Conservation (phyloP, 2,329 filamentous ascomycete species). For the Trichoderma simmonsii region DNA sequence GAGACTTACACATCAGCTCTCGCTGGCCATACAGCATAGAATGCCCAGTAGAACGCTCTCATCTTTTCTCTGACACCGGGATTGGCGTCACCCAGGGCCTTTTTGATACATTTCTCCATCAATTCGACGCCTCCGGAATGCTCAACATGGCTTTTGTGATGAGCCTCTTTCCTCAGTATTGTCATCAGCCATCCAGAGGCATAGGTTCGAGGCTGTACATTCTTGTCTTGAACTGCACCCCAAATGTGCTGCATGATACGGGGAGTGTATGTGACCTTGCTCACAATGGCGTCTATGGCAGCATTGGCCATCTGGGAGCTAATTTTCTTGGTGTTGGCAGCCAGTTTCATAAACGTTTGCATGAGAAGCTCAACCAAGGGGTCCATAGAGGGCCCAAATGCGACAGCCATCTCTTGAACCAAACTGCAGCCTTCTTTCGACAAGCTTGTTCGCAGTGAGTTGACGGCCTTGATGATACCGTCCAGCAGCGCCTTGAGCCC, state of each 20-base stretch:
- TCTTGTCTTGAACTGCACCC: conserved; percentile 85
- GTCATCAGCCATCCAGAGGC: conserved; percentile 81
- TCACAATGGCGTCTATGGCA: conserved; percentile 77
- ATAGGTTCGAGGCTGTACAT: conserved; percentile 78
- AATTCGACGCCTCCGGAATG: conserved; percentile 78
- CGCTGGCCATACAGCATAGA: conserved; percentile 72
- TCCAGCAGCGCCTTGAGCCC: conserved; percentile 75
- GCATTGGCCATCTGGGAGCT: conserved; percentile 77
- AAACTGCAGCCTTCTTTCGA: conserved; percentile 82
- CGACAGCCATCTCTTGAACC: conserved; percentile 78
- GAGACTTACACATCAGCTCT: conserved; percentile 66
- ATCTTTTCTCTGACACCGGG: conserved; percentile 85
- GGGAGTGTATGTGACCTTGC: conserved; percentile 72
- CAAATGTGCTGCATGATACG: conserved; percentile 85
- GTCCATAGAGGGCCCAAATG: conserved; percentile 75
- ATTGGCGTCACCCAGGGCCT: conserved; percentile 84
- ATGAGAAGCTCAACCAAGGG: conserved; percentile 86
- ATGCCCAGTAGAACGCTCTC: conserved; percentile 83
- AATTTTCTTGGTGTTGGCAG: conserved; percentile 88
- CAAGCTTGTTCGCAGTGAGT: conserved; percentile 82
- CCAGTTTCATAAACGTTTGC: conserved; percentile 86
- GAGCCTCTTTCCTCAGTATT: conserved; percentile 70
- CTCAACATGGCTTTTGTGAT: conserved; percentile 79
- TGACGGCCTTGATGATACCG: conserved; percentile 81
- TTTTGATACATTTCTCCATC: conserved; percentile 84